Evolutionary conservation across 1,284 basidiomycete species (phyloP).

Genomic region (Boletus austroedulis): DNA sequence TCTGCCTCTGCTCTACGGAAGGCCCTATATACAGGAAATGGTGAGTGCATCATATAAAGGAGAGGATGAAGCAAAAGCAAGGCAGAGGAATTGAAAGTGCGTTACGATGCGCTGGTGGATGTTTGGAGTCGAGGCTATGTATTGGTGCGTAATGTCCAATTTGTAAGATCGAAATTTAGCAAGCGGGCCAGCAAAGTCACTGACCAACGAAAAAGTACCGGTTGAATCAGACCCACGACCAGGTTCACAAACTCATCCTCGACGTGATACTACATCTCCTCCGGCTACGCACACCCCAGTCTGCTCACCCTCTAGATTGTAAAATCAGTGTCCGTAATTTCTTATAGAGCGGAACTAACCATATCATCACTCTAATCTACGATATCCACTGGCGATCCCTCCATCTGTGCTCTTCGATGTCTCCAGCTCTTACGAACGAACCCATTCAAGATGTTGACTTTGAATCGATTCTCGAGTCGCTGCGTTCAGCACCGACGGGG

Average conservation of each 20-base stretch:
- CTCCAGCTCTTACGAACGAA: slow-evolving; percentile 52
- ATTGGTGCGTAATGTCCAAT: slow-evolving; percentile 3
- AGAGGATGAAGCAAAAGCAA: no score
- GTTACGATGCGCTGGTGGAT: no score
- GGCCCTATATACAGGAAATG: no score
- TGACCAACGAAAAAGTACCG: not conserved
- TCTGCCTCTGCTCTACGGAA: no score
- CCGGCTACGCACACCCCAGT: not conserved
- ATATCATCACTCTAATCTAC: slow-evolving; percentile 23
- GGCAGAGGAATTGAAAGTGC: no score
- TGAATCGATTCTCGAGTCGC: slow-evolving; percentile 54
- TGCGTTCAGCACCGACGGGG: slow-evolving; percentile 67
- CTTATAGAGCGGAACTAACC: slow-evolving; percentile 25
- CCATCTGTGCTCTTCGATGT: slow-evolving; percentile 41
- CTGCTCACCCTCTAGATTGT: slow-evolving; percentile 16
- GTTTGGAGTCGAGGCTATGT: no score
- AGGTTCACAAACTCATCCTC: not conserved
- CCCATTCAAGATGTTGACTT: slow-evolving; percentile 47
- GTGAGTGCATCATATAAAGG: no score
- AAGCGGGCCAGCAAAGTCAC: not conserved
- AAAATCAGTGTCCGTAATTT: slow-evolving; percentile 3
- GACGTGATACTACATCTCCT: slow-evolving; percentile 8
- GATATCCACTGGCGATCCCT: slow-evolving; percentile 15
- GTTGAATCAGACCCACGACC: not conserved
- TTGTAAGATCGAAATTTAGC: slow-evolving; percentile 5